phyloP scores from a whole-genome alignment of 2,329 filamentous ascomycete species.

The Rugonectria rugulosa region DNA sequence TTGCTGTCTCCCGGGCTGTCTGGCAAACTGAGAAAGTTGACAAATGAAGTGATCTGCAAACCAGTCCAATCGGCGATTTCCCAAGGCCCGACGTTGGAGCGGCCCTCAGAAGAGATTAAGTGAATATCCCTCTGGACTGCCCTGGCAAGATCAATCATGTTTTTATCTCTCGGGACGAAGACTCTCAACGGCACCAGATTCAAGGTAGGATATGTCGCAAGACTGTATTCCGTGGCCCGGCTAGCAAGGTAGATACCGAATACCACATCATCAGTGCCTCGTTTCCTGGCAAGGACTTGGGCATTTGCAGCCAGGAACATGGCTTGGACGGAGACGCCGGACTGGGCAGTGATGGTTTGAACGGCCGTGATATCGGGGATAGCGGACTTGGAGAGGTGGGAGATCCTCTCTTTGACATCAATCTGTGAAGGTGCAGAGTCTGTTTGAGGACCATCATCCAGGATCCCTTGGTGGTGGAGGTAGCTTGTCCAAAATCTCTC shows the following conservation, averaged over 20 bases:
- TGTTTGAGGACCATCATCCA: background rate
- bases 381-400: constrained; percentile 56
- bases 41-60: constrained; percentile 72
- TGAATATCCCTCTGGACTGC: constrained; percentile 74
- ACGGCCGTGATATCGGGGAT: constrained; percentile 47
- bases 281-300: constrained; percentile 45
- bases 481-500: constrained; percentile 54
- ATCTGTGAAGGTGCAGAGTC: background rate
- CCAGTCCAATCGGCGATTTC: constrained; percentile 81
- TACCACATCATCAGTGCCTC: constrained; percentile 55
- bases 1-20: background rate
- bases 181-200: constrained; percentile 79
- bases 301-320: constrained; percentile 79
- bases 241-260: constrained; percentile 89
- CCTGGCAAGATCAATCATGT: constrained; percentile 60
- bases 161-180: constrained; percentile 34
- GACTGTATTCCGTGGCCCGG: constrained; percentile 61
- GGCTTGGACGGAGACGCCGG: constrained; percentile 74
- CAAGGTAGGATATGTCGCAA: constrained; percentile 71
- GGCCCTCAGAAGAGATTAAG: constrained; percentile 58
- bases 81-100: constrained; percentile 69
- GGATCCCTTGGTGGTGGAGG: too few relatives aligned
- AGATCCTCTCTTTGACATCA: constrained; percentile 29
- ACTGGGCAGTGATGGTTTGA: constrained; percentile 47
- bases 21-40: constrained; percentile 78